Evolutionary conservation across 768 basidiomycete genomes (phyloP).

Genomic region (Amyloporia xantha): DNA sequence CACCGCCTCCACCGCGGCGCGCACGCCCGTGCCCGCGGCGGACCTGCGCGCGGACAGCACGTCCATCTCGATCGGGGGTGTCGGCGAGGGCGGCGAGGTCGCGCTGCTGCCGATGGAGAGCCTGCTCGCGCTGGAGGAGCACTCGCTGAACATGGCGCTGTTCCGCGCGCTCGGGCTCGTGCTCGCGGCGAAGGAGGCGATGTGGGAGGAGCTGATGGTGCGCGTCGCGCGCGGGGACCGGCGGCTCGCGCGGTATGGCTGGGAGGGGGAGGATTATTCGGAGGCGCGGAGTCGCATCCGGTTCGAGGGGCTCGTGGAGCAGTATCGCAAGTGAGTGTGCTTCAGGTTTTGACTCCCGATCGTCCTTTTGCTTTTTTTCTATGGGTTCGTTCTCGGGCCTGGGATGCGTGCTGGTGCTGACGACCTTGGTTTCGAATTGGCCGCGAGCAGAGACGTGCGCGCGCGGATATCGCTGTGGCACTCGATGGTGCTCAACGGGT

Average conservation of each 20-base stretch:
- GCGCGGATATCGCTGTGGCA: slow-evolving; percentile 22
- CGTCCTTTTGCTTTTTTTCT: background rate
- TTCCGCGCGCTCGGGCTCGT: slow-evolving; percentile 20
- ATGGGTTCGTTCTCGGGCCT: background rate
- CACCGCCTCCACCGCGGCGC: slow-evolving; percentile 1
- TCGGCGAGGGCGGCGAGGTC: slow-evolving; percentile 1
- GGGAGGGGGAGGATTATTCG: slow-evolving; percentile 16
- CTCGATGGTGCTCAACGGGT: slow-evolving; percentile 18
- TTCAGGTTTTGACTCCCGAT: background rate
- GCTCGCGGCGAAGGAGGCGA: slow-evolving; percentile 21
- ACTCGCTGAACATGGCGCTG: slow-evolving; percentile 21
- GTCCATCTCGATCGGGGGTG: slow-evolving; percentile 7
- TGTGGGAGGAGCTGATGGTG: slow-evolving; percentile 24
- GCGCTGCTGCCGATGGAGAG: slow-evolving; percentile 16
- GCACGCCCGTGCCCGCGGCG: background rate
- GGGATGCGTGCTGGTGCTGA: background rate
- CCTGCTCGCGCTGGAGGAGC: slow-evolving; percentile 11
- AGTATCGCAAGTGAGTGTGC: slow-evolving; percentile 19
- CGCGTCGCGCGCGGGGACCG: slow-evolving; percentile 10
- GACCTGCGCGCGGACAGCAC: slow-evolving; percentile 11
- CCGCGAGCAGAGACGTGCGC: slow-evolving; percentile 25
- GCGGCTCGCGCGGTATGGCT: slow-evolving; percentile 14
- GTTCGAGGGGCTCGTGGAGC: slow-evolving; percentile 20
- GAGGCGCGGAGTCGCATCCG: slow-evolving; percentile 13
- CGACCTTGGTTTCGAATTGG: too few species aligned